Evolutionary conservation across 2,329 filamentous ascomycete genomes (phyloP), one percentile per base, ranked within the genome.

Genomic region (Neopestalotiopsis sp.): DNA sequence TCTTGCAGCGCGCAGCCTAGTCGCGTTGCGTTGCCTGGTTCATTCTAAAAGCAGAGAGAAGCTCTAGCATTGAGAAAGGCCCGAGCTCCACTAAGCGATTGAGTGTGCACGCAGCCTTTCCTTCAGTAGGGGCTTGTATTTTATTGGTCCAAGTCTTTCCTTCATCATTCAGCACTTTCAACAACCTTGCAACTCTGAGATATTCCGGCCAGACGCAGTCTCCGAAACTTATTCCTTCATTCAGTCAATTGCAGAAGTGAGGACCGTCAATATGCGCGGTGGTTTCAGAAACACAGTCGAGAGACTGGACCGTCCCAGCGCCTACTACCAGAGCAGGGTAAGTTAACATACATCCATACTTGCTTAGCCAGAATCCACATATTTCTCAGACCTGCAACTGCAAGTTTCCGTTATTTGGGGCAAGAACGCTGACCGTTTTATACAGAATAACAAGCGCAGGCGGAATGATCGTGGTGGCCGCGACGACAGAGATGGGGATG

Each of bases 281-380:
- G 80, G 79, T 58, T 78, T 82, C 71, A 84, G 89, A 77, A 90
- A 87, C 79, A 98, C 96, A 6, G 93, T 98, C 71, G 95, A 98
- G 65, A 89, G 96, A 70, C 89, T 99, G 72, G 96, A 99, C 82
- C 92, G 91, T 82, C 95, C 96, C 20, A 98, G 95, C 80, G 95
- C 95, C 75, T 99, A 99, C 84, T 97, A 95, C 77, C 88, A 90
- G 71, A 91, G 88, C 83, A 93, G 93, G 84, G 95, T 97, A 84
- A 79, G 85, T 78, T 71, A 24, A 24, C 24, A 24, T 28, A 3
- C 24, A 28, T 28, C 3, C 24, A 28, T 68, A 66, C 60, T 49
- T 68, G 65, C 28, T 59, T 68, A 49, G 59, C 2, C 17, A 10
- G 24, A 38, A 5, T 1, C 34, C 28, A 38, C n/a, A 38, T 38